Evolutionary conservation across 2,329 filamentous ascomycete species (phyloP), one percentile per base, ranked within the genome.

Genomic region (Aspergillus thermomutatus): DNA sequence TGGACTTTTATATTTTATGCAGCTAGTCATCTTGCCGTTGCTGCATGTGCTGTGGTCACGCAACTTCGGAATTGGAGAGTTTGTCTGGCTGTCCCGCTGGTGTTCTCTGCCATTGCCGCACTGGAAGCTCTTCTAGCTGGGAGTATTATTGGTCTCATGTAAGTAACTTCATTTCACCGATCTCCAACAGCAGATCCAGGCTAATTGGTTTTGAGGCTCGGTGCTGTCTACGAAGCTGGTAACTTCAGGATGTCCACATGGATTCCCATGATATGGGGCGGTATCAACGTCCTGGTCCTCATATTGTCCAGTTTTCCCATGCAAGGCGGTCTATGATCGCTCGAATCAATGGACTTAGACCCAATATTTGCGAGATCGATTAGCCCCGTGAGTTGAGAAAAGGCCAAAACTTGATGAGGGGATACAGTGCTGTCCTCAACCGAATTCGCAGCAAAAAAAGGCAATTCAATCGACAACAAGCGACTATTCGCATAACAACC

Each of bases 191-290:
- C 19, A 23, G 23, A 10, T 23, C 21, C 10, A 7, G 23, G 21
- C 21, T 46, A 46, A 46, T 23, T 46, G 19, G 3, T 3, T 21
- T 14, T 3, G 4, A 92, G 90, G 50, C 78, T 95, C 21, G 91
- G 90, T 11, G 90, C 88, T 8, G 84, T 93, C 37, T 96, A 96
- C 70, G 84, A 86, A 64, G 84, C 88, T 2, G 92, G 91, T 46
- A 91, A 88, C 74, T 96, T 93, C 71, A 82, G 87, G 66, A 94
- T 96, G 91, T 93, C 91, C 48, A 96, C 92, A 0, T 96, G 92
- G 92, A 90, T 96, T 52, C 92, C 92, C 0, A 89, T 94, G 68
- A 83, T 92, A 23, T 96, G 92, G 92, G 90, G 86, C 1, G 82
- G 90, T 69, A 88, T 93, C 72, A 96, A 91, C 71, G 87, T 93